Evolutionary conservation across 73 alveolate species (phyloP).

Genomic region (Effrenium voratum): DNA sequence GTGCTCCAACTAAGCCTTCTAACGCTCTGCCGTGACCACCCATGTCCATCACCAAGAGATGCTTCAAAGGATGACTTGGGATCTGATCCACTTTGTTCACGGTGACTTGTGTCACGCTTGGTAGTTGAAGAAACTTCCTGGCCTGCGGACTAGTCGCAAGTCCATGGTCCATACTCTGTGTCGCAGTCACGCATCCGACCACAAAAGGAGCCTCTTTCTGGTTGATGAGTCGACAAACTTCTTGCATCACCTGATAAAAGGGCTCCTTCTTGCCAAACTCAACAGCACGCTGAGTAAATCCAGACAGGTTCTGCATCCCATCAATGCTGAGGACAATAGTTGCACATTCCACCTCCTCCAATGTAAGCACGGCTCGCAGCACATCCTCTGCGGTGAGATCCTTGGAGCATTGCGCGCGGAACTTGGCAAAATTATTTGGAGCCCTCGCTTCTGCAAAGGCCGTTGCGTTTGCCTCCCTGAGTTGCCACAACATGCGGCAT

Average conservation of each 20-base stretch:
- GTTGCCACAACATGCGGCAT: constrained; percentile 88
- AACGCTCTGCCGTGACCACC: constrained; percentile 78
- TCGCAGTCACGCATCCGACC: constrained; percentile 47
- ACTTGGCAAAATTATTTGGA: background rate
- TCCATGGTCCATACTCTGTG: constrained; percentile 12
- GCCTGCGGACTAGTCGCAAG: constrained; percentile 45
- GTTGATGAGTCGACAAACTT: constrained; percentile 57
- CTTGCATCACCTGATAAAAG: constrained; percentile 47
- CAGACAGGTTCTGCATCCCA: constrained; percentile 64
- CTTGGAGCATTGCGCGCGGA: constrained; percentile 22
- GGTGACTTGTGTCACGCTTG: constrained; percentile 53
- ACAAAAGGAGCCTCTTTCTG: background rate
- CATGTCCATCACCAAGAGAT: constrained; percentile 34
- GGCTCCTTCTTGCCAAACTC: constrained; percentile 40
- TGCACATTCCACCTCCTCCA: background rate
- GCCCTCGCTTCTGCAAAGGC: constrained; percentile 11
- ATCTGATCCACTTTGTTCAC: background rate
- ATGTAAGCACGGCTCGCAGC: background rate
- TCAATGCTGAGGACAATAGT: constrained; percentile 48
- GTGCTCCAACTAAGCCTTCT: constrained; percentile 21
- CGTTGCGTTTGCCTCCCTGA: constrained; percentile 24
- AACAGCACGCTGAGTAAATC: constrained; percentile 20
- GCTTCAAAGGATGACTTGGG: background rate
- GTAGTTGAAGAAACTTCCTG: background rate
- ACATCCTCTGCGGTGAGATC: constrained; percentile 43